Conservation (phyloP, 2,329 filamentous ascomycete genomes). For the Cladorrhinum sp. region DNA sequence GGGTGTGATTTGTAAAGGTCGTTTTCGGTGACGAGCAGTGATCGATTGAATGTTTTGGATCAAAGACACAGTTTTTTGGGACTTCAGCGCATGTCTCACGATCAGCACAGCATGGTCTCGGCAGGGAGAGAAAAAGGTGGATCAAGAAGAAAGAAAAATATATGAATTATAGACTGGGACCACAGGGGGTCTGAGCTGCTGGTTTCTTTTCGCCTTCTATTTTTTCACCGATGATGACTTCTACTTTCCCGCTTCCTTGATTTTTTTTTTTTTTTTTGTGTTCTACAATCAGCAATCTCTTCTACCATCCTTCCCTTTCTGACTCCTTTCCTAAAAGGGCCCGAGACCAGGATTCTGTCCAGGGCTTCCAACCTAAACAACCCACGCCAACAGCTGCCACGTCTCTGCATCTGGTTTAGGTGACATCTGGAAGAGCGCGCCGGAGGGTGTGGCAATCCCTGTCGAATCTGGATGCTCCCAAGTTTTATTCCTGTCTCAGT, state of each 20-base stretch:
- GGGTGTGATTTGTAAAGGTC: neutral
- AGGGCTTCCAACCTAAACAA: neutral
- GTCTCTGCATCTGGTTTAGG: neutral
- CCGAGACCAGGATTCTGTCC: neutral
- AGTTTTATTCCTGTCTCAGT: neutral
- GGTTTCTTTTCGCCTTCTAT: neutral
- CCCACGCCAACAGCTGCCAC: neutral
- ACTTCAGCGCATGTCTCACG: neutral
- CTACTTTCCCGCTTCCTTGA: neutral
- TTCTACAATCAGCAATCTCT: too few relatives aligned
- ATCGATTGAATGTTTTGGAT: constrained; percentile 2
- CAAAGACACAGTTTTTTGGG: neutral
- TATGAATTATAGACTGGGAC: constrained; percentile 6
- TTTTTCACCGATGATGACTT: neutral
- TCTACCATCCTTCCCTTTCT: neutral
- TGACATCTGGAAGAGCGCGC: constrained; percentile 6
- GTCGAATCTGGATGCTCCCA: neutral
- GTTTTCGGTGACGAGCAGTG: neutral
- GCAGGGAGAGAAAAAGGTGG: constrained; percentile 1
- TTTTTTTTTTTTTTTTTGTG: neutral
- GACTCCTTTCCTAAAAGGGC: neutral
- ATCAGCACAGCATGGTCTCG: neutral
- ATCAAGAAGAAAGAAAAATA: constrained; percentile 6
- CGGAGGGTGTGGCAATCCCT: neutral
- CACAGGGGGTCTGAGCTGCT: neutral